Percentiles rank a stretch among this genome's conserved stretches.
Evolutionary conservation across 768 basidiomycete genomes (phyloP).

Genomic region (Pulveroboletus frians): DNA sequence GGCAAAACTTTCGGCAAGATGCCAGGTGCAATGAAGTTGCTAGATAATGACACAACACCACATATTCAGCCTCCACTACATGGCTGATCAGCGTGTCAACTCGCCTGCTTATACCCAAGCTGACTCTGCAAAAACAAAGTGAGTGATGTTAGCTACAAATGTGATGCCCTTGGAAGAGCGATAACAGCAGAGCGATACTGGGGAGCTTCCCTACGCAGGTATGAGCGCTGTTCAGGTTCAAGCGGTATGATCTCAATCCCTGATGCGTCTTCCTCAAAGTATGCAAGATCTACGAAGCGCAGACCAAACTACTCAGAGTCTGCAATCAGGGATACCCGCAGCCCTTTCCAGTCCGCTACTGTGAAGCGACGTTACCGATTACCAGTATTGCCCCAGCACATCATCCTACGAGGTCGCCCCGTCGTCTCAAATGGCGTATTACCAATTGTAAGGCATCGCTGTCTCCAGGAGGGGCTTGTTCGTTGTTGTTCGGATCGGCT

Average conservation of each 20-base stretch:
- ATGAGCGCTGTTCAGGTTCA: conserved; percentile 96
- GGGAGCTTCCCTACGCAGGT: conserved; percentile 97
- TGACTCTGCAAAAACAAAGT: conserved; percentile 46
- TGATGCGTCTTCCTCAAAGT: conserved; percentile 31
- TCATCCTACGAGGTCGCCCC: conserved; percentile 31
- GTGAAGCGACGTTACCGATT: conserved; percentile 71
- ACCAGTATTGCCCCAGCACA: conserved; percentile 29
- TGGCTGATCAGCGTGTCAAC: background rate
- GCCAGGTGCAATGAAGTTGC: conserved; percentile 86
- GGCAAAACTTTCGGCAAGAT: conserved; percentile 77
- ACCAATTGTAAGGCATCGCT: conserved; percentile 56
- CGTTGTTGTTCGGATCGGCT: conserved; percentile 14
- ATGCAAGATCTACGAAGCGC: conserved; percentile 7
- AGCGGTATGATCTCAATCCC: conserved; percentile 96
- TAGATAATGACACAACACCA: conserved; percentile 26
- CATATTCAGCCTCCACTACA: background rate
- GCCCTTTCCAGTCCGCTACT: conserved; percentile 69
- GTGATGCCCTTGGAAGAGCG: conserved; percentile 37
- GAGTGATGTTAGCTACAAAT: conserved; percentile 45
- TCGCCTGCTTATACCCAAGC: conserved; percentile 78
- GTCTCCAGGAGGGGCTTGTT: conserved; percentile 33
- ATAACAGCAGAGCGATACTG: conserved; percentile 52
- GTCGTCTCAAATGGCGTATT: conserved; percentile 30
- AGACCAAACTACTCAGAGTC: conserved; percentile 17
- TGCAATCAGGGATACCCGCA: conserved; percentile 79